A percentile compares a stretch with the other conserved stretches of the same genome.
Conservation (phyloP, 2,329 filamentous ascomycete species). For the Paecilomyces dactylethromorphus region DNA sequence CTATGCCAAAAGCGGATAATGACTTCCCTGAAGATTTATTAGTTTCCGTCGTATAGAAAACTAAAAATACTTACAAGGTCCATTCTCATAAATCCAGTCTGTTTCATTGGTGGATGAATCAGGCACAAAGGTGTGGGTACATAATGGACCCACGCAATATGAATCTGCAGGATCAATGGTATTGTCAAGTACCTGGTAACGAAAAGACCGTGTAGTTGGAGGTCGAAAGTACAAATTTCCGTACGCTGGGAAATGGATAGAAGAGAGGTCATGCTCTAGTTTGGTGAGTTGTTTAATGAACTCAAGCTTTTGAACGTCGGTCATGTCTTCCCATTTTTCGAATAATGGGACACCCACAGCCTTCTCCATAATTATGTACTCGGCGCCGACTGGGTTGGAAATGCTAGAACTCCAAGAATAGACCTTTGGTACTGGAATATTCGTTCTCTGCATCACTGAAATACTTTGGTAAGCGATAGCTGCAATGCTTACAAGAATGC, state of each 20-base stretch:
- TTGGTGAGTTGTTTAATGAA: background rate
- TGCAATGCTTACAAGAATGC: no score
- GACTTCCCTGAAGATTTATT: background rate
- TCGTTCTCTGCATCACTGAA: background rate
- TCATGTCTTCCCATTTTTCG: background rate
- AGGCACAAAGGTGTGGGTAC: background rate
- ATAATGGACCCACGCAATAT: background rate
- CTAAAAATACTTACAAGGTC: background rate
- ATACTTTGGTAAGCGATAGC: background rate
- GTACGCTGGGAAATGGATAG: background rate
- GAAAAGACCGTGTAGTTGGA: background rate
- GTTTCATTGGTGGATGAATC: background rate
- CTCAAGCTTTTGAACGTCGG: background rate
- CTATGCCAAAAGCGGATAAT: background rate
- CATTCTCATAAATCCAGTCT: background rate
- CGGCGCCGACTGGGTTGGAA: background rate
- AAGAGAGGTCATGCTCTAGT: background rate
- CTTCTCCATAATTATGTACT: background rate
- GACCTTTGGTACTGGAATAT: background rate
- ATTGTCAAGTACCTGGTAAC: background rate
- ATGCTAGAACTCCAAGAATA: background rate
- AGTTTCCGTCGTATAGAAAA: background rate
- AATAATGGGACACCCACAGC: background rate
- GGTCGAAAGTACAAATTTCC: background rate
- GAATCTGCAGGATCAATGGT: background rate